Base-by-base conservation (phyloP, 306 rosid genomes). In the Corylus avellana region DNA sequence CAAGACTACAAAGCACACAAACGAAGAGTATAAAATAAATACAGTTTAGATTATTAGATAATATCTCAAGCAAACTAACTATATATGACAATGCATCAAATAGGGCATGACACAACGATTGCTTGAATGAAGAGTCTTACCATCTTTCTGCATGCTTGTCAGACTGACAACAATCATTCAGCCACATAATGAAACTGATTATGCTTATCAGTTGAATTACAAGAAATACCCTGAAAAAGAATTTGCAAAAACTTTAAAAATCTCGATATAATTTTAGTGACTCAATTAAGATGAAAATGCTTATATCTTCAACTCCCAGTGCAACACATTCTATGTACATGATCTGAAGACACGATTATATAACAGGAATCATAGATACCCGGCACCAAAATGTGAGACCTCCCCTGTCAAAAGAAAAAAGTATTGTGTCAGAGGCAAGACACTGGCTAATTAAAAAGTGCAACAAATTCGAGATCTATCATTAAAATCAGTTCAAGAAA, bases 311-410 rank as follows among this genome's bases (percentile, higher is more conserved):
- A 42, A 68, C 29, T 18, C 32, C 32, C 25, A 42, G 48, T 32
- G 14, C 29, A 42, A 42, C 50, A 68, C 27, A 68, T 68, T 42
- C 48, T 66, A 66, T 42, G 9, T 39, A 66, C 63, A 81, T 37
- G 5, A 75, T 57, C 42, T 49, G 14, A 46, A 58, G n/a, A 39
- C 75, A 39, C 39, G 37, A 83, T 68, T 62, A 49, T 76, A 78
- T 63, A 49, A 42, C 49, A 39, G 77, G 77, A 47, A 44, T 12
- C 74, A 84, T 78, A 8, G 53, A 62, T 90, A 96, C 99, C 99
- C 99, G 37, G 98, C 98, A 20, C 99, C 99, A 84, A 96, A 93
- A 85, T 93, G 98, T 49, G 99, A 97, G 74, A 89, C 3, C 66
- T 72, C 84, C 75, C 93, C 99, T 96, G 94, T 80, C 74, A 77